These are phyloP conservation scores for Fusarium sarcochroum DNA, from an alignment of 2,329 filamentous ascomycete genomes.

Conservation along the genomic window DNA sequence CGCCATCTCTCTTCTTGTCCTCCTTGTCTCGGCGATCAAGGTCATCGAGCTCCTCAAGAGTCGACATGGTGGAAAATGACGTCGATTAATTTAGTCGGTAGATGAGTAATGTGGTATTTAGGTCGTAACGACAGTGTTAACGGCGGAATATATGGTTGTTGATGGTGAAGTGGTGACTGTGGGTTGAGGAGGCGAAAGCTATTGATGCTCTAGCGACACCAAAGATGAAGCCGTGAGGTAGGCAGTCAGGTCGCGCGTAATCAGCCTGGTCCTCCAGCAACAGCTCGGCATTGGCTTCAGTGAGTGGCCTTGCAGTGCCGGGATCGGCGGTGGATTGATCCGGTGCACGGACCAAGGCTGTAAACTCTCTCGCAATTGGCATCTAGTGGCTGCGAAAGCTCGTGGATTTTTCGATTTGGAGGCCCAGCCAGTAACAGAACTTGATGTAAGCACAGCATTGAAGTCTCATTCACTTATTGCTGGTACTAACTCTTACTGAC, in stretches of 20 bases:
- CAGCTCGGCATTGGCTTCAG: conserved; percentile 33
- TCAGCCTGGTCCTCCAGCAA: conserved; percentile 45
- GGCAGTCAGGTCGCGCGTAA: conserved; percentile 52
- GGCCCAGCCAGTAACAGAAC: conserved; percentile 20
- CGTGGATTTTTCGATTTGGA: conserved; percentile 43
- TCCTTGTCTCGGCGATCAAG: conserved; percentile 85
- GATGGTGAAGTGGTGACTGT: conserved; percentile 10
- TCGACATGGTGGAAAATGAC: conserved; percentile 75
- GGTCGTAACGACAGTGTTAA: background rate
- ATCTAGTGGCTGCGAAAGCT: conserved; percentile 11
- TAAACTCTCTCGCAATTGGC: conserved; percentile 26
- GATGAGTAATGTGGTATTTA: background rate
- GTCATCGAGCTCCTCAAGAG: conserved; percentile 92
- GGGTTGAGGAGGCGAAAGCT: conserved; percentile 28
- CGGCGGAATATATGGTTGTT: background rate
- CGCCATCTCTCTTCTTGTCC: conserved; percentile 67
- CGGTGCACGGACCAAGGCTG: conserved; percentile 38
- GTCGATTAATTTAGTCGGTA: conserved; percentile 6
- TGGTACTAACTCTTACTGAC: conserved; percentile 5
- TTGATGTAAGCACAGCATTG: conserved; percentile 25
- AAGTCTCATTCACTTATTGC: background rate
- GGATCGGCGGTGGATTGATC: conserved; percentile 46
- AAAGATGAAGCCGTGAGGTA: conserved; percentile 44
- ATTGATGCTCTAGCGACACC: conserved; percentile 32
- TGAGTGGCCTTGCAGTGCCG: conserved; percentile 24